phyloP scores from a whole-genome alignment of 225 moss, liverwort and hornwort species.

The Thuidium tamariscinum region DNA sequence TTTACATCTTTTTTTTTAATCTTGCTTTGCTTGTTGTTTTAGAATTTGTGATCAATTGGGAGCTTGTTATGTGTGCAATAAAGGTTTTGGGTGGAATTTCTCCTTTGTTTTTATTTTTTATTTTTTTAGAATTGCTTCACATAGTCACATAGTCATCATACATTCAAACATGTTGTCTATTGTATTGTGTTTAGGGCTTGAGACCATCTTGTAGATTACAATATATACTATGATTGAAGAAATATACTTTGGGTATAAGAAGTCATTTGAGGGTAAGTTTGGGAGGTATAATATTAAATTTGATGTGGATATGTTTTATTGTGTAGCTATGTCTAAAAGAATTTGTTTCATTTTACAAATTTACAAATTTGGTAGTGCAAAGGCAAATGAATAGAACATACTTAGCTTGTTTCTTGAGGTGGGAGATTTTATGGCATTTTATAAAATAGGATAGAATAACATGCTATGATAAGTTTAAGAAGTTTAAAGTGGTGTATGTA shows the following conservation, averaged over 20 bases:
- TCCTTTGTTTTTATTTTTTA: rapidly evolving
- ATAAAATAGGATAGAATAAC: neutral
- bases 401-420: neutral
- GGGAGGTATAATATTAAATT: neutral
- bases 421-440: no score
- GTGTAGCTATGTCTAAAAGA: rapidly evolving
- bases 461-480: no score
- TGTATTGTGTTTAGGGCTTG: neutral
- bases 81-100: neutral
- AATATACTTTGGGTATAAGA: neutral
- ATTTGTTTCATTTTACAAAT: rapidly evolving
- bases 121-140: neutral
- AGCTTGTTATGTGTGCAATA: neutral
- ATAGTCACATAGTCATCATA: rapidly evolving
- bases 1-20: rapidly evolving
- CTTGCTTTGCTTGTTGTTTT: rapidly evolving
- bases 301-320: neutral
- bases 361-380: neutral
- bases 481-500: no score
- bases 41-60: neutral
- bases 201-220: rapidly evolving
- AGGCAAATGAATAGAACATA: neutral
- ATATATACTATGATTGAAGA: neutral
- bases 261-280: neutral
- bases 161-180: neutral